phyloP scores from a whole-genome alignment of 2,329 filamentous ascomycete species.

The Coniochaeta ligniaria region DNA sequence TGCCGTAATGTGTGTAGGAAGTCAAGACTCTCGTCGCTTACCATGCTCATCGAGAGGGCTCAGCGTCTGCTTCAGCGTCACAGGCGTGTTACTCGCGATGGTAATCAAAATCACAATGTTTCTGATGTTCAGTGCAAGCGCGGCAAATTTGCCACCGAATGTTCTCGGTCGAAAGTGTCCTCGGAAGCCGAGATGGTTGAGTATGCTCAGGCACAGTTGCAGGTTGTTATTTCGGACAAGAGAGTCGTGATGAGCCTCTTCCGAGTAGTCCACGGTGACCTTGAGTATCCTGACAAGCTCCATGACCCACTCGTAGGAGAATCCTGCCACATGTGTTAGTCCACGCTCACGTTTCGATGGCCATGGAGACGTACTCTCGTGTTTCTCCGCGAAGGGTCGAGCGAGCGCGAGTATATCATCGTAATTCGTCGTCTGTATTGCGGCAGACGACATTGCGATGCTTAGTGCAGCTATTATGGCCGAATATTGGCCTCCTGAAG shows the following conservation, averaged over 20 bases:
- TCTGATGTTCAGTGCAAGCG: constrained; percentile 66
- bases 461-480: constrained; percentile 57
- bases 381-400: constrained; percentile 37
- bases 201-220: constrained; percentile 69
- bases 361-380: neutral
- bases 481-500: constrained; percentile 38
- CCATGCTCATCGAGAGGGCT: constrained; percentile 58
- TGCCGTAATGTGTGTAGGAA: neutral
- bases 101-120: constrained; percentile 62
- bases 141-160: constrained; percentile 67
- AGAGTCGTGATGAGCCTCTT: constrained; percentile 59
- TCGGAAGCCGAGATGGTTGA: constrained; percentile 69
- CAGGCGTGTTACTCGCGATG: constrained; percentile 51
- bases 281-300: constrained; percentile 65
- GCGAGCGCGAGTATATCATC: constrained; percentile 68
- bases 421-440: constrained; percentile 42
- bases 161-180: constrained; percentile 54
- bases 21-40: constrained; percentile 19
- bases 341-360: constrained; percentile 17
- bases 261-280: constrained; percentile 73
- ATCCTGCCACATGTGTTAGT: constrained; percentile 30
- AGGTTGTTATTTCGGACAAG: constrained; percentile 67
- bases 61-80: constrained; percentile 45
- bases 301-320: constrained; percentile 54
- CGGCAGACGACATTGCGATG: constrained; percentile 37